Base-by-base conservation (phyloP, 2,329 filamentous ascomycete genomes). In the Cladosporium oxysporum region DNA sequence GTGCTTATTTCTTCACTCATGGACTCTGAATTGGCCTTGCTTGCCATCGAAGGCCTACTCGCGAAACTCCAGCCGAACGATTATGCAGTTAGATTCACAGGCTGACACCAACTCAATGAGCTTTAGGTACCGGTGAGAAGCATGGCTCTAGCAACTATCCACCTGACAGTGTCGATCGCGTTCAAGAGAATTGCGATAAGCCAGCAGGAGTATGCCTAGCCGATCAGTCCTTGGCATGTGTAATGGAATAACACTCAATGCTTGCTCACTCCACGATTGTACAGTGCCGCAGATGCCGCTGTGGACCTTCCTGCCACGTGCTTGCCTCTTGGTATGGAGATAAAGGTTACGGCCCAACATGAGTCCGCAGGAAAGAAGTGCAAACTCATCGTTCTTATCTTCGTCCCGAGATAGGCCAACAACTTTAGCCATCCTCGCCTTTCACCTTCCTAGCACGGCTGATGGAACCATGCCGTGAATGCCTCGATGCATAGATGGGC, bases 201-300 rank as follows among this genome's bases (percentile, higher is more conserved):
- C 52, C 52, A 55, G 28, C 52, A 47, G 41, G 8, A 47, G 41
- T n/a, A 33, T 55, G 18, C 50, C 12, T 18, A 33, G 50, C 50
- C 50, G 50, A 53, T 53, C 50, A 53, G 33, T 21, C 31, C 55
- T 58, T 58, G 55, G 55, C 55, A 41, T 58, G 33, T 55, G 52
- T 55, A 55, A 55, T 18, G n/a, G 16, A 55, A 55, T 21, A 12
- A 18, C 14, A 33, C 3, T 33, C 29, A 55, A 55, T 18, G 33
- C 29, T n/a, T 18, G 33, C 16, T 21, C 21, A 10, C 52, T 55
- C 52, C 52, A 33, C 52, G 31, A 55, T 33, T 23, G 16, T 6
- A 37, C 37, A 47, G 16, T 37, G 26, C 41, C 33, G 14, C 16
- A 35, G 8, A 28, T 47, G 37, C 37, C 8, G 37, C 23, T 44